A percentile compares a stretch with the other conserved stretches of the same genome.
These are phyloP conservation scores for Funneliformis mosseae DNA, from an alignment of 192 early-diverging fungal species.

Conservation along the genomic window DNA sequence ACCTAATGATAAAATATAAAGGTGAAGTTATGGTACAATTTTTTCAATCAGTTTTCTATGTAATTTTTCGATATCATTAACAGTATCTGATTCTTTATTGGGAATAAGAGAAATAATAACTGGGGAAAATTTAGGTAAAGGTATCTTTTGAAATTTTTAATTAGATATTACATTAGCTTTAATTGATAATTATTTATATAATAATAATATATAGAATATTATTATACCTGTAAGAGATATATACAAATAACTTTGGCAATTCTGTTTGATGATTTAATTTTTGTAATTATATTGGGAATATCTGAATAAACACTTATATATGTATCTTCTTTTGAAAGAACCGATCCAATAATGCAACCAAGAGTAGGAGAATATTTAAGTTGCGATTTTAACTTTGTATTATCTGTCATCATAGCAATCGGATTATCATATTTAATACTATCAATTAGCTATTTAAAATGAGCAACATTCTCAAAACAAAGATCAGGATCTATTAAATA, in stretches of 20 bases:
- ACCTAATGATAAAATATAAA: neutral
- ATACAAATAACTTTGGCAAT: neutral
- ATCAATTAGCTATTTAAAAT: neutral
- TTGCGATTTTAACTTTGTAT: neutral
- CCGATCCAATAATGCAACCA: neutral
- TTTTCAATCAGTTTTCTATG: neutral
- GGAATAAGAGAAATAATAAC: neutral
- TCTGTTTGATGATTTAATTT: neutral
- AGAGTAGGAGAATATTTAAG: neutral
- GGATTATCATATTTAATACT: too few species aligned
- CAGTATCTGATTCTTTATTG: neutral
- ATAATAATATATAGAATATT: neutral
- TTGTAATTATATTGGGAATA: too few species aligned
- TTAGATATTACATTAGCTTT: too few species aligned
- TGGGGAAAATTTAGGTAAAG: neutral
- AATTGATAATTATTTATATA: neutral
- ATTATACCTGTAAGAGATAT: neutral
- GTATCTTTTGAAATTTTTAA: neutral
- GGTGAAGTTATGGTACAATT: neutral
- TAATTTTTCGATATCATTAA: neutral
- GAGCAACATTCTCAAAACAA: slow-evolving; percentile 2
- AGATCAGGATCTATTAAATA: neutral
- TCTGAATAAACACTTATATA: too few species aligned
- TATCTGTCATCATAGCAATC: neutral
- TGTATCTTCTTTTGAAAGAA: neutral